Percentiles rank a stretch among this genome's conserved stretches.
Conservation (phyloP, 495 filamentous ascomycete genomes). For the Aspergillus diversus region DNA sequence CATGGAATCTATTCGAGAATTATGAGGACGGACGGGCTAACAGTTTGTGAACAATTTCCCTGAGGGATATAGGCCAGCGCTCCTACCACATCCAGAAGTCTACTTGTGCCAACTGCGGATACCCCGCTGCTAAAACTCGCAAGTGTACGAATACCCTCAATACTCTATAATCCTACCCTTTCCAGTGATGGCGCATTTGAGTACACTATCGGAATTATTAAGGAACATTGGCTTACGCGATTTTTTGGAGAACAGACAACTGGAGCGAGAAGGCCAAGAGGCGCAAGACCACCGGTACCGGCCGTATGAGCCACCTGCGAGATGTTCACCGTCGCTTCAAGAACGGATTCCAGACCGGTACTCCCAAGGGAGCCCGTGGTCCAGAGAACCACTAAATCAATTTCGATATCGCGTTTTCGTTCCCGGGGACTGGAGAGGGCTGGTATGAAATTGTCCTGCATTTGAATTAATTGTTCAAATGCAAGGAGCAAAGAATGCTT, state of each 20-base stretch:
- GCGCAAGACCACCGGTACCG: constrained; percentile 97
- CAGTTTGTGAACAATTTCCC: constrained; percentile 27
- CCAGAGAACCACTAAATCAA: constrained; percentile 51
- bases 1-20: constrained; percentile 14
- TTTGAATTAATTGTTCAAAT: constrained; percentile 46
- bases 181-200: constrained; percentile 17
- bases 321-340: constrained; percentile 85
- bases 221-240: constrained; percentile 37
- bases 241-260: constrained; percentile 70
- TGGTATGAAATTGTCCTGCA: constrained; percentile 51
- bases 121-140: constrained; percentile 93
- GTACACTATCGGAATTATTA: constrained; percentile 12
- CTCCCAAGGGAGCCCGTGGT: constrained; percentile 83
- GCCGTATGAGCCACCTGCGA: constrained; percentile 91
- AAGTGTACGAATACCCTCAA: constrained; percentile 81
- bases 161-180: constrained; percentile 5
- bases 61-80: constrained; percentile 70
- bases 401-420: constrained; percentile 50
- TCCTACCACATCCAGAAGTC: constrained; percentile 99
- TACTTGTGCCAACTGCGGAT: constrained; percentile 95
- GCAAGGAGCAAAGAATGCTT: constrained; percentile 45
- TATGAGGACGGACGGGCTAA: constrained; percentile 32
- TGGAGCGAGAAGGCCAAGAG: constrained; percentile 99
- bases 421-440: constrained; percentile 50
- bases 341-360: constrained; percentile 93